Base-by-base conservation (phyloP, 2,329 filamentous ascomycete genomes). In the Rutstroemia sp. region DNA sequence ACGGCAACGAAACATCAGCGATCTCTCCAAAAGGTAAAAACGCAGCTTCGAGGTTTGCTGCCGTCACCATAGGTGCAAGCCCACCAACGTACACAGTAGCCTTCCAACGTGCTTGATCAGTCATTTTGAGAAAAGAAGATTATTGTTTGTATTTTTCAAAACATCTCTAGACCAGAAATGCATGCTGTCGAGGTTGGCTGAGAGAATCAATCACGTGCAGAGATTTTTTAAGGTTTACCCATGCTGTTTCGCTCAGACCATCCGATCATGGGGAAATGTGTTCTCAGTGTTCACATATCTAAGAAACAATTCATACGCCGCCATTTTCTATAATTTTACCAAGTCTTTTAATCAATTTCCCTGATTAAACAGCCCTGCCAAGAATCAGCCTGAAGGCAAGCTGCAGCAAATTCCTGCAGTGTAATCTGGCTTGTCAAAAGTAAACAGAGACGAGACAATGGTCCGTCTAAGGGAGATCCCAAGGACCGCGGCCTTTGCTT, bases 1-100 rank as follows among this genome's bases (percentile, higher is more conserved):
- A 68, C 67, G 94, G 94, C 16, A 99, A 76, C 50, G 89, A 87
- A 63, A 99, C 86, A 69, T 96, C 91, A 63, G 88, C 84, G 60
- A 99, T 92, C 71, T 96, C 92, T 68, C 95, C 94, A 71, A 99
- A 99, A 0, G 95, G 94, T 57, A 99, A 82, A 74, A 99, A 99
- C 55, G 92, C 92, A 67, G 95, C 89, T 66, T 91, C 86, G 48
- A 99, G 78, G 59, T 86, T 88, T 59, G 83, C 80, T 39, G 78
- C 76, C 12, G 86, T 92, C 57, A 95, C 91, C 51, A 84, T 79
- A 60, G 86, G 83, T 63, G 94, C 86, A 51, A 99, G 82, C 34
- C 92, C 92, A 61, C 92, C 92, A 51, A 99, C 89, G 70, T 95
- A 95, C 60, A 99, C 80, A 10, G 94, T 99, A 47, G 89, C 84